Conservation (phyloP, 331 rosid genomes). For the Telfairia occidentalis region DNA sequence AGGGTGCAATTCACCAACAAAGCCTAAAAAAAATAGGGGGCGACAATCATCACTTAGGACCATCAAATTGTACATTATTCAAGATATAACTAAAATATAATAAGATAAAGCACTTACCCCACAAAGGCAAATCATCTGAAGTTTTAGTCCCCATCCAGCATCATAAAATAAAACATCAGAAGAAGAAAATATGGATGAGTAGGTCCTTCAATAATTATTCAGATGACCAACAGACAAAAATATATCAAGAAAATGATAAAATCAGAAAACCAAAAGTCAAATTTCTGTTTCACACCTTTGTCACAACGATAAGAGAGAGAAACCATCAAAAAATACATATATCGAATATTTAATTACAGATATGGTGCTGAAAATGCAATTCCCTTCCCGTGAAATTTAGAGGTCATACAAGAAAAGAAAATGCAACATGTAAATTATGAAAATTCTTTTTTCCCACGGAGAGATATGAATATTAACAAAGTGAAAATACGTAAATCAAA, state of each 20-base stretch:
- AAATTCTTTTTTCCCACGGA: background rate
- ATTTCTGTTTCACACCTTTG: background rate
- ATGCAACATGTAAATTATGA: background rate
- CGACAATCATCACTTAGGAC: conserved; percentile 13
- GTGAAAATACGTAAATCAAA: background rate
- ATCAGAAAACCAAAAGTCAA: background rate
- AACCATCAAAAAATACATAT: background rate
- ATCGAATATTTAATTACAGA: background rate
- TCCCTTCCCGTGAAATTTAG: background rate
- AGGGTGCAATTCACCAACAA: conserved; percentile 73
- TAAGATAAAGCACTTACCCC: conserved; percentile 57
- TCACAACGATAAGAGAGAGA: background rate
- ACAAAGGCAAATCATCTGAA: conserved; percentile 94
- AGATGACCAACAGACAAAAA: background rate
- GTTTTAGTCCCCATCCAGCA: conserved; percentile 30
- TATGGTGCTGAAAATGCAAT: background rate
- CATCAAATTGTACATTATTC: conserved; percentile 17
- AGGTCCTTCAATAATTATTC: background rate
- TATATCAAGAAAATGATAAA: background rate
- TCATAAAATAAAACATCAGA: conserved; percentile 26
- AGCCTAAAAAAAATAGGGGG: conserved; percentile 36
- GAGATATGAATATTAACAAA: background rate
- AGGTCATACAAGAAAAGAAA: background rate
- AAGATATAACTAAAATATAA: background rate
- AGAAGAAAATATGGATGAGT: conserved; percentile 12